phyloP scores from a whole-genome alignment of 257 asterid genomes.

The Datura wrightii region DNA sequence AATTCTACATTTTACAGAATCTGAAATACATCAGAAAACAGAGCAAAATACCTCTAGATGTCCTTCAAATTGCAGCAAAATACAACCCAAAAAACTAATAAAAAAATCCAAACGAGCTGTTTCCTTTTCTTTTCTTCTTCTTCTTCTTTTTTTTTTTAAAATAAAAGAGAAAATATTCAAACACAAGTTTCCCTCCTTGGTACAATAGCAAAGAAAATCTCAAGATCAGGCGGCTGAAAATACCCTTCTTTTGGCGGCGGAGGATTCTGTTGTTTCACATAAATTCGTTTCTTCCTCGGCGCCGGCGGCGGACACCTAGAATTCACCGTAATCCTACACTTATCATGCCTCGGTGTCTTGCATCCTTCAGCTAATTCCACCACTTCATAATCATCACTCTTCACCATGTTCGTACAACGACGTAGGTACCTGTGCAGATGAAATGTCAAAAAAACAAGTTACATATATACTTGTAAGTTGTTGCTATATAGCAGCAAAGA shows the following conservation, averaged over 20 bases:
- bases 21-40: background rate
- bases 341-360: conserved; percentile 39
- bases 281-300: conserved; percentile 36
- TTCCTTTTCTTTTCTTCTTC: too few relatives aligned
- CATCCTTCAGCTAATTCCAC: conserved; percentile 37
- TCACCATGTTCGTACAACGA: background rate
- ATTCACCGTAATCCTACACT: conserved; percentile 30
- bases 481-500: background rate
- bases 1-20: background rate
- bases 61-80: background rate
- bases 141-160: too few relatives aligned
- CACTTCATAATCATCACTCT: background rate
- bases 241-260: conserved; percentile 33
- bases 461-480: too few relatives aligned
- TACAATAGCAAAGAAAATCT: conserved; percentile 33
- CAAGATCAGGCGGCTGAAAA: conserved; percentile 38
- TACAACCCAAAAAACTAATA: background rate
- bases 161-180: background rate
- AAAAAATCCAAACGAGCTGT: background rate
- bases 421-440: background rate
- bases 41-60: background rate
- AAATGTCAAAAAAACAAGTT: background rate
- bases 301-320: conserved; percentile 43
- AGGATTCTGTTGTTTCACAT: background rate
- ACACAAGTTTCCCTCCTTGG: conserved; percentile 21